Conservation (phyloP, 495 filamentous ascomycete species). For the Podospora pseudoanserina region DNA sequence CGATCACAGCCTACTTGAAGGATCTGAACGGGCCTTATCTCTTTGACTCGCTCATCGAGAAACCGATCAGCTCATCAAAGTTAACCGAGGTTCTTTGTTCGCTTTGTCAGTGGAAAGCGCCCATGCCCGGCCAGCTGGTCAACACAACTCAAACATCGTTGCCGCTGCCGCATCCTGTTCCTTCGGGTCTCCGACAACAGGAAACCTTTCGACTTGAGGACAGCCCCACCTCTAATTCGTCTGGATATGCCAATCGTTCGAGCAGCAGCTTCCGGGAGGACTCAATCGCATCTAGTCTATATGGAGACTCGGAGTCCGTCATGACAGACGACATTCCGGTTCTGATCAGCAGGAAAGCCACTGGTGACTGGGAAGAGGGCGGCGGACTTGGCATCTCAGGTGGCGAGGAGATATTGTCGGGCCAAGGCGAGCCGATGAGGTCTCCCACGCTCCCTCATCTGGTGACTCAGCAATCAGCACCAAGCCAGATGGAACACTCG, state of each 20-base stretch:
- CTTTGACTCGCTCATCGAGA: slow-evolving; percentile 91
- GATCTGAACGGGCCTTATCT: slow-evolving; percentile 91
- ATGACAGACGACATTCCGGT: slow-evolving; percentile 76
- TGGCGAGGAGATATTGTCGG: slow-evolving; percentile 39
- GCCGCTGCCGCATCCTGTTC: slow-evolving; percentile 51
- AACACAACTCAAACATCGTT: slow-evolving; percentile 28
- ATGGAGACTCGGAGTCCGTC: slow-evolving; percentile 77
- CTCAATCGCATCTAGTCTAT: slow-evolving; percentile 79
- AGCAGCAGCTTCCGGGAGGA: slow-evolving; percentile 77
- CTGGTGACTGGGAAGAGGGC: slow-evolving; percentile 68
- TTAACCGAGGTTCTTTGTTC: slow-evolving; percentile 78
- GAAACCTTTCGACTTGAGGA: slow-evolving; percentile 63
- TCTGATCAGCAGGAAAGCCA: slow-evolving; percentile 63
- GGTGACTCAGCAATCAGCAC: slow-evolving; percentile 64
- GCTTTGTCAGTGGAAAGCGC: slow-evolving; percentile 90
- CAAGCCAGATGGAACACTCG: slow-evolving; percentile 55
- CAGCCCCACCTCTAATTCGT: slow-evolving; percentile 80
- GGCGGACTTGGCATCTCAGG: slow-evolving; percentile 67
- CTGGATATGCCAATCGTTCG: slow-evolving; percentile 62
- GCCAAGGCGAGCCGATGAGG: slow-evolving; percentile 32
- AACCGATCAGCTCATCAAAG: slow-evolving; percentile 87
- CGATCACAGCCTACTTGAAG: slow-evolving; percentile 96
- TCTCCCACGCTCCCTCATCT: slow-evolving; percentile 47
- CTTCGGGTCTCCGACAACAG: slow-evolving; percentile 60
- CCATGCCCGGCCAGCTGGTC: slow-evolving; percentile 49